Base-by-base conservation (phyloP, 768 basidiomycete species). In the Termitomyces titanicus region DNA sequence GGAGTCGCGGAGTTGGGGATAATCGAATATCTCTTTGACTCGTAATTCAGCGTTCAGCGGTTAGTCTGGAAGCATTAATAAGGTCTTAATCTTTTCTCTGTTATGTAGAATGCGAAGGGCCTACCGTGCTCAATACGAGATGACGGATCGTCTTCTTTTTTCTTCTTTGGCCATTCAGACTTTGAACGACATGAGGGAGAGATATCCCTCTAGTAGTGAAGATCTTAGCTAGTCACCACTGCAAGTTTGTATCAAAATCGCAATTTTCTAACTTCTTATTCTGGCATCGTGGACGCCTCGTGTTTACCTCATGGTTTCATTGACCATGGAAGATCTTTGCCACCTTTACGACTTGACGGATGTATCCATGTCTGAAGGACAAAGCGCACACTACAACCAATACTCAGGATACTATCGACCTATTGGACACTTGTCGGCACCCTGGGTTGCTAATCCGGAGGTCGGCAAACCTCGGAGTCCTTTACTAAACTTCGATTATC, bases 381-480 rank as follows among this genome's bases (percentile, higher is more conserved):
- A 33, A 5, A 4, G 12, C 12, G 11, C 27, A 24, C 10, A 34
- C 34, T 53, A 25, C 25, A 31, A 56, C 20, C 66, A 70, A 20
- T 62, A 71, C 48, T 65, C 68, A 13, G 70, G 72, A 5, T 63
- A 56, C 35, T 73, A 73, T 60, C 64, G 69, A 35, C 53, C 56
- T 4, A 33, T 73, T 27, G 49, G 50, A 25, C 60, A 65, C 31
- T 39, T 66, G 10, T 58, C 66, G 1, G 57, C 53, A 18, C 63
- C 67, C 29, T 73, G 72, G 70, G 58, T 65, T 24, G 63, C 52
- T 56, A 70, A 53, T 40, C 65, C 62, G 39, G 56, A 43, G 25
- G 31, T 57, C 24, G 57, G 62, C 25, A 57, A 65, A 9, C 62
- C 66, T 1, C 47, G 61, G 51, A 62, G 61, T 37, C 61, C n/a